Conservation (phyloP, 805 yeast genomes). For the Saccharomycopsis fibuligera region DNA sequence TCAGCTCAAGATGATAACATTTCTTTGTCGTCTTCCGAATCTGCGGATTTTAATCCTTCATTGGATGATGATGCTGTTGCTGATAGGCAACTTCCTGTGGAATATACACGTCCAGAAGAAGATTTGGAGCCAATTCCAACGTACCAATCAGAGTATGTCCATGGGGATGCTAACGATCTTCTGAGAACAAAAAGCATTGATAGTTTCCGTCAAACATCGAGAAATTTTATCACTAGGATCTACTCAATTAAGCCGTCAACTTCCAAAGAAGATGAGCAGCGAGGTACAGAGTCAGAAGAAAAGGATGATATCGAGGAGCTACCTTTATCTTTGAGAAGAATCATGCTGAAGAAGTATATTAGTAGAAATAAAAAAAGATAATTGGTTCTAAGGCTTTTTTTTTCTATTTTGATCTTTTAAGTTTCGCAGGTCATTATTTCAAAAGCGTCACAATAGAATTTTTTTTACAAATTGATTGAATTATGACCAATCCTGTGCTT, state of each 20-base stretch:
- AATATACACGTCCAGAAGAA: no score
- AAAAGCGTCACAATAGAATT: no score
- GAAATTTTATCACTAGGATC: not conserved
- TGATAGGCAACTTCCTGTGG: no score
- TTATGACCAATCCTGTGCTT: no score
- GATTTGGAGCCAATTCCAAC: not conserved
- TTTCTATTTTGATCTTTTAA: no score
- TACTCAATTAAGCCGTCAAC: not conserved
- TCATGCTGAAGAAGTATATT: conserved; percentile 26
- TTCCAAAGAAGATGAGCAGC: conserved; percentile 1
- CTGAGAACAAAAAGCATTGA: conserved; percentile 6
- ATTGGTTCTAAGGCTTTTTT: no score
- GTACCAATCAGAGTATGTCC: not conserved
- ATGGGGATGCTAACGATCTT: not conserved
- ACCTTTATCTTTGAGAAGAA: conserved; percentile 35
- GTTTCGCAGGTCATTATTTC: no score
- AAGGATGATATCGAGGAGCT: conserved; percentile 27
- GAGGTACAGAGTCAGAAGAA: no score
- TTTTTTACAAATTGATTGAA: no score
- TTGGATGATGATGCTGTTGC: no score
- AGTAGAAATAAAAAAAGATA: not conserved
- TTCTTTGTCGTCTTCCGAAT: not conserved
- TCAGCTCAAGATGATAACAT: not conserved
- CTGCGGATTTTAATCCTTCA: not conserved
- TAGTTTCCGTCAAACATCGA: conserved; percentile 5